phyloP scores from a whole-genome alignment of 345 rosid genomes.

The Dipteronia sinensis region DNA sequence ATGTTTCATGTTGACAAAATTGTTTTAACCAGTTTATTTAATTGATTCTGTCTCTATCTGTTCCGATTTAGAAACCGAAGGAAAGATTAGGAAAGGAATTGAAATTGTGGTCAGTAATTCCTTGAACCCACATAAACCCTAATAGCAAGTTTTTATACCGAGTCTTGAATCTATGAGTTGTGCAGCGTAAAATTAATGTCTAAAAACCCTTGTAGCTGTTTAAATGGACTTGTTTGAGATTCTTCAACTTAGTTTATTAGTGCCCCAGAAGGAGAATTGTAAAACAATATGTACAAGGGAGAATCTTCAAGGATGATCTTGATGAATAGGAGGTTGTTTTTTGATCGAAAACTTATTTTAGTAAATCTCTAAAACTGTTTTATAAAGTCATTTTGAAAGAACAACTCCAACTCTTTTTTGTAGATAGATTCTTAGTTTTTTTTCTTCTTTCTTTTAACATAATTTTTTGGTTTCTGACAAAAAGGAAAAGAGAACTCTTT shows the following conservation, averaged over 20 bases:
- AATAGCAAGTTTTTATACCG: not conserved
- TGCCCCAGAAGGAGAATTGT: not conserved
- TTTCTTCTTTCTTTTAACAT: not conserved
- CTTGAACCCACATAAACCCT: not conserved
- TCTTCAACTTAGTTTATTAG: not conserved
- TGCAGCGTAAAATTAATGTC: not conserved
- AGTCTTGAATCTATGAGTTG: not conserved
- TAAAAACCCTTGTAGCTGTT: not conserved
- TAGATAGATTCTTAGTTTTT: not conserved
- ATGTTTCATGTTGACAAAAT: not conserved
- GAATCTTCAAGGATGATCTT: not conserved
- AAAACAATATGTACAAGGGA: not conserved
- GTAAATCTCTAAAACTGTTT: no score
- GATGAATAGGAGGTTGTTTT: not conserved
- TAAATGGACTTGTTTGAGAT: not conserved
- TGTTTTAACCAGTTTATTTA: not conserved
- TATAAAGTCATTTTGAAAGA: not conserved
- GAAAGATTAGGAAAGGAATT: not conserved
- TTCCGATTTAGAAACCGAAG: not conserved
- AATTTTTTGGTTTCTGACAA: not conserved
- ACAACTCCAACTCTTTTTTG: not conserved
- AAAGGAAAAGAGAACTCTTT: not conserved
- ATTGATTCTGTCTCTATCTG: not conserved
- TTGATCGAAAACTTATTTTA: not conserved
- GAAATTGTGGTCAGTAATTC: not conserved